These are phyloP conservation scores for Scheffersomyces stipitis DNA, from an alignment of 805 yeast genomes.

Conservation along the genomic window DNA sequence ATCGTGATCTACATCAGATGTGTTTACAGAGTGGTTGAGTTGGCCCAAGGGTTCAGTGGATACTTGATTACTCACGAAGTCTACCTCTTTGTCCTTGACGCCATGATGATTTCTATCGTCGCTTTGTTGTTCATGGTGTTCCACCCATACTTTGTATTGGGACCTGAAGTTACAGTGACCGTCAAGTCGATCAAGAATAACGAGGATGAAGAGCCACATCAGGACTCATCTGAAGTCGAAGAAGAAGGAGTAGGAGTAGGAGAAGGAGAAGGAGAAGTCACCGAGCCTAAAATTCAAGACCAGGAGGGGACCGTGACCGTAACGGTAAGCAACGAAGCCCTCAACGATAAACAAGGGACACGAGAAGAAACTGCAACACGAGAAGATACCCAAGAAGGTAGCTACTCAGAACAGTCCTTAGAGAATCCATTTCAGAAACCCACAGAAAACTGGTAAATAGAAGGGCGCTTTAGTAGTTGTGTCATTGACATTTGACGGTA, in stretches of 20 bases:
- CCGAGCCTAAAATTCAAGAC: too few species aligned
- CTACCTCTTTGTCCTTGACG: slow-evolving; percentile 15
- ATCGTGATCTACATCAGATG: slow-evolving; percentile 7
- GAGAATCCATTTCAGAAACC: too few species aligned
- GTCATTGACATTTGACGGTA: too few species aligned
- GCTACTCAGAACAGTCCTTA: too few species aligned
- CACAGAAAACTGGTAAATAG: too few species aligned
- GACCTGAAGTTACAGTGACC: slow-evolving; percentile 6
- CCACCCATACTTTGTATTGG: slow-evolving; percentile 17
- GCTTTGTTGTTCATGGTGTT: slow-evolving; percentile 14
- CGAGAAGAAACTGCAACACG: too few species aligned
- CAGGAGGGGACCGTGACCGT: too few species aligned
- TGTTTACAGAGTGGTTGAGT: slow-evolving; percentile 16
- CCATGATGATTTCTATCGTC: slow-evolving; percentile 12
- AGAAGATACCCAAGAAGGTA: too few species aligned
- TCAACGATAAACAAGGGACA: too few species aligned
- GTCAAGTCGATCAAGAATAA: slow-evolving; percentile 1
- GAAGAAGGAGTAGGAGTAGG: background rate
- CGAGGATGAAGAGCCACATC: background rate
- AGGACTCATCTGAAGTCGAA: background rate
- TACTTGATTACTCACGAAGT: slow-evolving; percentile 15
- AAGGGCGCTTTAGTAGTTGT: too few species aligned
- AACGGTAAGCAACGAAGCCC: too few species aligned
- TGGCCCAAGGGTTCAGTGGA: slow-evolving; percentile 15
- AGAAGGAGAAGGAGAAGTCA: background rate